Percentiles rank a stretch among this genome's conserved stretches.
Conservation (phyloP, 2,329 filamentous ascomycete genomes). For the Clonostachys sp. region DNA sequence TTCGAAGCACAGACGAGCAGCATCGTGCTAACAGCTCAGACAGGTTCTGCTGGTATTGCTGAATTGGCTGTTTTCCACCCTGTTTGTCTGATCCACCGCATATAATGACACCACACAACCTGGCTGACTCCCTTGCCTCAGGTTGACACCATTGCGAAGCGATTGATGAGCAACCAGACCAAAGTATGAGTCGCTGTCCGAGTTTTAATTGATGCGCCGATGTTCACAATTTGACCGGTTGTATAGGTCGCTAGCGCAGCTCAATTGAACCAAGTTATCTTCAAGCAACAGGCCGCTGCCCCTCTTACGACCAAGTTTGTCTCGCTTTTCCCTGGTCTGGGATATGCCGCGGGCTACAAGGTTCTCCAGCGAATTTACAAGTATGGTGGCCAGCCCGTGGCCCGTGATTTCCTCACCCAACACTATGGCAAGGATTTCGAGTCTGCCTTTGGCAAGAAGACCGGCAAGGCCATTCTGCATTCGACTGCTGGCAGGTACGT, state of each 20-base stretch:
- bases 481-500: constrained; percentile 87
- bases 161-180: constrained; percentile 96
- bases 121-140: constrained; percentile 21
- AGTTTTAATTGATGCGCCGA: neutral
- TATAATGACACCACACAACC: neutral
- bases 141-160: constrained; percentile 98
- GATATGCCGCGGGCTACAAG: constrained; percentile 98
- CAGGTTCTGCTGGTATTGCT: constrained; percentile 88
- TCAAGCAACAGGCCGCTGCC: constrained; percentile 80
- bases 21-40: neutral
- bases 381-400: constrained; percentile 95
- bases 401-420: constrained; percentile 77
- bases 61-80: constrained; percentile 92
- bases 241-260: constrained; percentile 27
- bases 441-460: constrained; percentile 87
- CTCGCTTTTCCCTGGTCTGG: constrained; percentile 92
- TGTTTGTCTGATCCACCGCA: constrained; percentile 37
- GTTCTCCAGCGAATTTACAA: constrained; percentile 97
- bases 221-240: neutral
- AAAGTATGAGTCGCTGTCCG: constrained; percentile 15
- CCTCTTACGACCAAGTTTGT: constrained; percentile 75
- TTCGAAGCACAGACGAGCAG: neutral
- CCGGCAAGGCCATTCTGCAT: constrained; percentile 96
- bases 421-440: constrained; percentile 85
- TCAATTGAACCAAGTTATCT: constrained; percentile 86